Evolutionary conservation across 306 rosid genomes (phyloP), one percentile per base, ranked within the genome.

Genomic region (Morella rubra): DNA sequence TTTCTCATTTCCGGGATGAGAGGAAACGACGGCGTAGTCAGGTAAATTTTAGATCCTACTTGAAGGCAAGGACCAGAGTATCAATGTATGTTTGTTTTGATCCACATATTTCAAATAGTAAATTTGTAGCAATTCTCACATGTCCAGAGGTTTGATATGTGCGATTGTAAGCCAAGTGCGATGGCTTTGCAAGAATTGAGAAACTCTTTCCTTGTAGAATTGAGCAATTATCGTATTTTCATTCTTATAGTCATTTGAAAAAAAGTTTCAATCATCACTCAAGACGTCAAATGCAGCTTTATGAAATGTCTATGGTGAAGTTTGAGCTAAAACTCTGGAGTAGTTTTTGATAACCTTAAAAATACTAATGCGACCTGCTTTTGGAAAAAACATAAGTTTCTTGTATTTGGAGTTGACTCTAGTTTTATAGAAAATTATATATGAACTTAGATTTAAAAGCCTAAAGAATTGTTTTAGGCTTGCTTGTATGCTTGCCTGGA

Each of bases 1-100:
- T 95, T 80, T 82, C 96, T 83, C 99, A 95, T 85, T 95, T 95
- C 86, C 88, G 99, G 86, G 99, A 95, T 82, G 99, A 92, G 80
- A 88, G 98, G 86, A 92, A 92, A 88, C 88, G 96, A 81, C 87
- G 97, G 46, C 99, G 92, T 22, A 84, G 81, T 83, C 84, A 88
- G 92, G 99, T 95, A 84, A 64, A n/a, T 55, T 27, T 68, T 40
- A 45, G 81, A 60, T 62, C 44, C 62, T 24, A 24, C 61, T 55
- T 50, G 6, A 69, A n/a, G 18, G 19, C 5, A 4, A 7, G 12
- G 67, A 60, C 42, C 40, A 27, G 58, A 60, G 20, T 11, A 56
- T 65, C 37, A 7, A 18, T 59, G 22, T 68, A 18, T 13, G 7
- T 15, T 47, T 44, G 15, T 81, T 61, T 9, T 41, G 40, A 22